Evolutionary conservation across 495 filamentous ascomycete genomes (phyloP), one percentile per base, ranked within the genome.

Genomic region (Staphylotrichum longicolle): DNA sequence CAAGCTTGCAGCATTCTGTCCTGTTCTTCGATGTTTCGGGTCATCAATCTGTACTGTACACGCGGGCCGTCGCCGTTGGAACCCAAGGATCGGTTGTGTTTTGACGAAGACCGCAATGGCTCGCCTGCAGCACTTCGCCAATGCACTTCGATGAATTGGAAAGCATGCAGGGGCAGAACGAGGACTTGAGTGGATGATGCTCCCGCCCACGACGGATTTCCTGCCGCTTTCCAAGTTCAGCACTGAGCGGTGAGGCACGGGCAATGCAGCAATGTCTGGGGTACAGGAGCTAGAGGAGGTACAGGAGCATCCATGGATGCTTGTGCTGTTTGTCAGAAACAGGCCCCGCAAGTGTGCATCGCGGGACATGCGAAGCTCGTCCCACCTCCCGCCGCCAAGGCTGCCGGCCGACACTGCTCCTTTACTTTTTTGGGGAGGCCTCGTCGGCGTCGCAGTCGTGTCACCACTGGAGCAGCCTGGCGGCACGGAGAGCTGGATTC

Each of bases 301-400:
- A 42, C 9, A 42, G 9, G 9, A 2, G 7, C 20, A 27, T 27
- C 20, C 20, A 27, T 27, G 20, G 20, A 27, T 27, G 20, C 20
- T 27, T 27, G 20, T 27, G 20, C 20, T 27, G 20, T 27, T 27
- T 27, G 20, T 27, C 20, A 42, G 40, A 42, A 42, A 42, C 4
- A 42, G 40, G 20, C 51, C 14, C 35, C 37, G 35, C 34, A 30
- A 8, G 40, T 40, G 49, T 30, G 57, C 49, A 59, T 40, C 47
- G 54, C 32, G 51, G 54, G 47, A 46, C 46, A 58, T 55, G 63
- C 60, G 65, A 66, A 63, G 61, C 68, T 64, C 65, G 66, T 70
- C 65, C 60, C 63, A 66, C 57, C 46, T 52, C 52, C 49, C 49
- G 48, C 20, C 45, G 51, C 57, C 45, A 49, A 64, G 50, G 46